phyloP scores from a whole-genome alignment of 75 land plant genomes.

The Selaginella moellendorffii region DNA sequence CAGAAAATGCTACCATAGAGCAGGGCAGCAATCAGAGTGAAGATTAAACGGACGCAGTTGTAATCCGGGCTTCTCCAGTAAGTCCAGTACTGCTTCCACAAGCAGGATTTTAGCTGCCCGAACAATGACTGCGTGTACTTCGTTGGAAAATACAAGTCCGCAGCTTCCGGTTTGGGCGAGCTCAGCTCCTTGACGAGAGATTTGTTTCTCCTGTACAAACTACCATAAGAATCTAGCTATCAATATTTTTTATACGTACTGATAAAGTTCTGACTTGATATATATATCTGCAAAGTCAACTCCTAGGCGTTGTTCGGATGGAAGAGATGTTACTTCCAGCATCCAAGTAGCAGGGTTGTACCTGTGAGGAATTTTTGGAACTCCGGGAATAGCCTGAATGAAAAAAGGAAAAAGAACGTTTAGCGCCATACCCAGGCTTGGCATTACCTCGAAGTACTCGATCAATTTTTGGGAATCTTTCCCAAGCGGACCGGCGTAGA shows the following conservation, averaged over 20 bases:
- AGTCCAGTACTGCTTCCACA: conserved; percentile 20
- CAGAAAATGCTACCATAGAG: conserved; percentile 18
- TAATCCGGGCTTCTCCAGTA: conserved; percentile 10
- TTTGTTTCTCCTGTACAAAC: conserved; percentile 23
- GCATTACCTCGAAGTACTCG: conserved; percentile 61
- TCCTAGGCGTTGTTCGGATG: neutral
- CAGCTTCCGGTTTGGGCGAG: neutral
- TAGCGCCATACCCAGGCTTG: neutral
- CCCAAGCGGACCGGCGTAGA: conserved; percentile 65
- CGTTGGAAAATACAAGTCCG: conserved; percentile 16
- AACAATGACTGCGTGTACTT: conserved; percentile 12
- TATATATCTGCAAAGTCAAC: conserved; percentile 8
- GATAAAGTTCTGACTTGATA: neutral
- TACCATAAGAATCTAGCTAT: neutral
- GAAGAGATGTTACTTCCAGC: neutral
- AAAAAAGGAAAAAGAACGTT: neutral
- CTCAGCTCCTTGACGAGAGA: conserved; percentile 14
- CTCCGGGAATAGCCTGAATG: neutral
- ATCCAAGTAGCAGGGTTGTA: conserved; percentile 10
- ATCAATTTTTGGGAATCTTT: conserved; percentile 44
- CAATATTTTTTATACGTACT: neutral
- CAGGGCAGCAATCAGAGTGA: conserved; percentile 3
- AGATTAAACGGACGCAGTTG: neutral
- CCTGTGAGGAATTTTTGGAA: neutral
- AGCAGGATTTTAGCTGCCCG: conserved; percentile 14